A percentile compares a stretch with the other conserved stretches of the same genome.
Evolutionary conservation across 2,329 filamentous ascomycete species (phyloP).

Genomic region (Helminthosporium solani): DNA sequence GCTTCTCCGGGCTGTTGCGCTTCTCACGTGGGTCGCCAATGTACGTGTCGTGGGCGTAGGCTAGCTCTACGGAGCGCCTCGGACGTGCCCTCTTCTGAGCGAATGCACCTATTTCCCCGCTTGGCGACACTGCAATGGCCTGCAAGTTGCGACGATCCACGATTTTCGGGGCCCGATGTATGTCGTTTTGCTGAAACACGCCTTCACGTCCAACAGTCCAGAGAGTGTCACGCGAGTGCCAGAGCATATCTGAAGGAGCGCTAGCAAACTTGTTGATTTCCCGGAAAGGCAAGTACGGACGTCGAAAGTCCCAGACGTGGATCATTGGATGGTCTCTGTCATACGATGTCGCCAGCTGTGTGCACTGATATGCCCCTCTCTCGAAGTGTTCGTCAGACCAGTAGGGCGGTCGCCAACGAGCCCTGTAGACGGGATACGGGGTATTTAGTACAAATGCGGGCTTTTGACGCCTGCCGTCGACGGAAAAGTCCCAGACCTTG

Average conservation of each 20-base stretch:
- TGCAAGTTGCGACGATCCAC: conserved; percentile 59
- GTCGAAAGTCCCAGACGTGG: conserved; percentile 65
- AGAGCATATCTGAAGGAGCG: conserved; percentile 61
- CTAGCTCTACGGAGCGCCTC: conserved; percentile 43
- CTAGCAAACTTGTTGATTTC: conserved; percentile 59
- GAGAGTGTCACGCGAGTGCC: conserved; percentile 63
- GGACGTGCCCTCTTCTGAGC: conserved; percentile 53
- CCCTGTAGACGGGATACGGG: conserved; percentile 62
- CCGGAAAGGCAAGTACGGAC: conserved; percentile 62
- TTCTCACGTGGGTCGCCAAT: conserved; percentile 47
- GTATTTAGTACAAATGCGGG: conserved; percentile 59
- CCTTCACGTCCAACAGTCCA: conserved; percentile 65
- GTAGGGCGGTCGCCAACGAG: conserved; percentile 62
- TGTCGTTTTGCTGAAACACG: conserved; percentile 62
- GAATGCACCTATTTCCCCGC: conserved; percentile 58
- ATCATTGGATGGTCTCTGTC: conserved; percentile 61
- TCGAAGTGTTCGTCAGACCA: conserved; percentile 55
- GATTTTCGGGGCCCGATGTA: conserved; percentile 60
- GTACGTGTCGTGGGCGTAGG: conserved; percentile 40
- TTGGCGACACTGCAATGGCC: conserved; percentile 58
- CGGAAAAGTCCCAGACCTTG: conserved; percentile 64
- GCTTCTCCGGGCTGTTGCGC: conserved; percentile 49
- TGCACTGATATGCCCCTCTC: conserved; percentile 59
- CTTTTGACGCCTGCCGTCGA: conserved; percentile 59
- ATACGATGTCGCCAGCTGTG: conserved; percentile 63